Conservation (phyloP, 2,329 filamentous ascomycete species). For the Decorospora gaudefroyi region DNA sequence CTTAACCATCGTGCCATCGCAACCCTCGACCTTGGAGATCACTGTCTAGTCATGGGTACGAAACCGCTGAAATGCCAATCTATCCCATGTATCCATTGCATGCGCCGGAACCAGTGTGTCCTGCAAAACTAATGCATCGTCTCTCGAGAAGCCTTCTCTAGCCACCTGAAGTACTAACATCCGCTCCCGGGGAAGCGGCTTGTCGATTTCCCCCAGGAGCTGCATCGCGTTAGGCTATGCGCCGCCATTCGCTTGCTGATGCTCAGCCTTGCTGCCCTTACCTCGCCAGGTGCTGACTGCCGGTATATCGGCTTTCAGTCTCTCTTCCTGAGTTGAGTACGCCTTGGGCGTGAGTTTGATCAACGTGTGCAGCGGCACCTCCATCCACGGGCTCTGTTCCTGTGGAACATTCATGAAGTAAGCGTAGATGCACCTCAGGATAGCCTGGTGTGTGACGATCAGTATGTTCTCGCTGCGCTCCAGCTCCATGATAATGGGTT, state of each 20-base stretch:
- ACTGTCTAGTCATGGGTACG: constrained; percentile 13
- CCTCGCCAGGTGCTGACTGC: constrained; percentile 96
- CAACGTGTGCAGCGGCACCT: constrained; percentile 91
- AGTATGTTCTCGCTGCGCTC: constrained; percentile 96
- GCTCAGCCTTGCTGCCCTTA: constrained; percentile 89
- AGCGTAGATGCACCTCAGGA: constrained; percentile 94
- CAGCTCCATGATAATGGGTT: constrained; percentile 99
- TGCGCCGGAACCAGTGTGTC: constrained; percentile 5
- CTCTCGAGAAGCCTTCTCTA: too few relatives aligned
- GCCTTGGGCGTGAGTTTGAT: constrained; percentile 96
- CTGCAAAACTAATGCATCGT: too few relatives aligned
- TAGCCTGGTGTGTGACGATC: constrained; percentile 96
- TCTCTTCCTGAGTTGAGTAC: constrained; percentile 88
- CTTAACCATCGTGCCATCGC: background rate
- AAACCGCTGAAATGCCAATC: constrained; percentile 14
- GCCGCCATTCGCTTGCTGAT: constrained; percentile 59
- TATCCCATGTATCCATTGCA: constrained; percentile 11
- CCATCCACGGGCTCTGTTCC: constrained; percentile 95
- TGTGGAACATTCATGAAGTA: constrained; percentile 99
- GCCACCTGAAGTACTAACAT: too few relatives aligned
- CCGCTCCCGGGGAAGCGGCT: constrained; percentile 10
- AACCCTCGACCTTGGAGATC: constrained; percentile 5
- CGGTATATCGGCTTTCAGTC: constrained; percentile 87
- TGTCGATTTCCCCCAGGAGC: constrained; percentile 13
- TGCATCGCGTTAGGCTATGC: constrained; percentile 26